Evolutionary conservation across 257 asterid species (phyloP).

Genomic region (Lycium ferocissimum): DNA sequence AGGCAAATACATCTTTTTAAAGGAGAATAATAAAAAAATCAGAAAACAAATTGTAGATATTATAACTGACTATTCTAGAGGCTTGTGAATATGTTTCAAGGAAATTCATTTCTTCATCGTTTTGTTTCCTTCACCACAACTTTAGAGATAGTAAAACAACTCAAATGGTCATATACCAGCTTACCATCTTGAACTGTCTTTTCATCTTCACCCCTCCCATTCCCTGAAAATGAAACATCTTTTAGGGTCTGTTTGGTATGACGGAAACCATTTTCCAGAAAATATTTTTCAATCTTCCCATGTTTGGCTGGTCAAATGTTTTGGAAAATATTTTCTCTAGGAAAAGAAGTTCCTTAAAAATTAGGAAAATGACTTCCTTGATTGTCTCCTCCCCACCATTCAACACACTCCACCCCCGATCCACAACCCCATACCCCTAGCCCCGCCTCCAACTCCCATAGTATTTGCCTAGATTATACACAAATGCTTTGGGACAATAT

Average conservation of each 20-base stretch:
- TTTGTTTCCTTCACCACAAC: background rate
- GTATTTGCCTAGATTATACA: no score
- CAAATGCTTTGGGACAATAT: no score
- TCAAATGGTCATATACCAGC: background rate
- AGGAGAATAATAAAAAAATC: background rate
- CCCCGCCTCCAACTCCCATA: no score
- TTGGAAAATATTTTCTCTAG: no score
- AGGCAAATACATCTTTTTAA: background rate
- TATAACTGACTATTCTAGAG: background rate
- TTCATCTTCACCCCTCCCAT: background rate
- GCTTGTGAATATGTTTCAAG: background rate
- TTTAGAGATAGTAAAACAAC: background rate
- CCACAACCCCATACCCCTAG: no score
- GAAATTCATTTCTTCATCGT: background rate
- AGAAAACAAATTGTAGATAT: background rate
- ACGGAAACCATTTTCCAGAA: no score
- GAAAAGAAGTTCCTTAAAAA: no score
- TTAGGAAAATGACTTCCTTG: no score
- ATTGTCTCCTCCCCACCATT: no score
- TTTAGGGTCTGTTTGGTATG: background rate
- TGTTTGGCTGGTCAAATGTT: no score
- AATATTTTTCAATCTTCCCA: no score
- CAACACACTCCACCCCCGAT: no score
- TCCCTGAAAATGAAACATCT: background rate
- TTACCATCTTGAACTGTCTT: background rate